These are phyloP conservation scores for Yamadazyma laniorum DNA, from an alignment of 805 yeast species.

Conservation along the genomic window DNA sequence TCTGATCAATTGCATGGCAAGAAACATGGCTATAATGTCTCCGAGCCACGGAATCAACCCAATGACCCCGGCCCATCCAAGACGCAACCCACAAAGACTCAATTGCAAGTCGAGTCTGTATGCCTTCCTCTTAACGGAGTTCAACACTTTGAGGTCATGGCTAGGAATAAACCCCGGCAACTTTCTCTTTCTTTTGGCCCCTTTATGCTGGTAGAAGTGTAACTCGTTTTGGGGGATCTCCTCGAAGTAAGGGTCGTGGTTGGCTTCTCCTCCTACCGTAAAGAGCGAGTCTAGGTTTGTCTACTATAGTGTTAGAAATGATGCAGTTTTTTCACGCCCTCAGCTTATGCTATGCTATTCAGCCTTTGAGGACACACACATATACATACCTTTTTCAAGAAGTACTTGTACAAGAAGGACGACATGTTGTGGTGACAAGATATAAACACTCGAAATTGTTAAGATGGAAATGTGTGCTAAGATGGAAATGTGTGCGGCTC, in stretches of 20 bases:
- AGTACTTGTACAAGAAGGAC: slow-evolving; percentile 29
- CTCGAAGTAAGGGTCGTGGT: slow-evolving; percentile 39
- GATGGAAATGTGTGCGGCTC: too few species aligned
- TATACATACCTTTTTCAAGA: slow-evolving; percentile 37
- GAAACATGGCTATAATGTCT: slow-evolving; percentile 26
- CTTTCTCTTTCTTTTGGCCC: slow-evolving; percentile 38
- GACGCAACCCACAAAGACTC: slow-evolving; percentile 37
- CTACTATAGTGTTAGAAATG: too few species aligned
- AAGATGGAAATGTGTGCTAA: too few species aligned
- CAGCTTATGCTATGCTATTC: too few species aligned
- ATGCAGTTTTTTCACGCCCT: too few species aligned
- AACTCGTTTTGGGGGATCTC: slow-evolving; percentile 39
- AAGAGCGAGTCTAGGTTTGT: slow-evolving; percentile 21
- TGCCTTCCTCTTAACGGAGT: slow-evolving; percentile 36
- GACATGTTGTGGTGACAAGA: slow-evolving; percentile 12
- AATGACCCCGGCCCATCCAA: slow-evolving; percentile 44
- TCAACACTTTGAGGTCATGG: slow-evolving; percentile 32
- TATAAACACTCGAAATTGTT: too few species aligned
- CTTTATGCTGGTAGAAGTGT: slow-evolving; percentile 41
- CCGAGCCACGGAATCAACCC: slow-evolving; percentile 45
- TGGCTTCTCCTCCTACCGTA: slow-evolving; percentile 23
- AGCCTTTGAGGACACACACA: too few species aligned
- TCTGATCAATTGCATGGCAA: slow-evolving; percentile 30
- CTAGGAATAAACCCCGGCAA: slow-evolving; percentile 35
- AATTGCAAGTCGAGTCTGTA: slow-evolving; percentile 40